Base-by-base conservation (phyloP, 1,284 basidiomycete genomes). In the Ceratobasidium theobromae region DNA sequence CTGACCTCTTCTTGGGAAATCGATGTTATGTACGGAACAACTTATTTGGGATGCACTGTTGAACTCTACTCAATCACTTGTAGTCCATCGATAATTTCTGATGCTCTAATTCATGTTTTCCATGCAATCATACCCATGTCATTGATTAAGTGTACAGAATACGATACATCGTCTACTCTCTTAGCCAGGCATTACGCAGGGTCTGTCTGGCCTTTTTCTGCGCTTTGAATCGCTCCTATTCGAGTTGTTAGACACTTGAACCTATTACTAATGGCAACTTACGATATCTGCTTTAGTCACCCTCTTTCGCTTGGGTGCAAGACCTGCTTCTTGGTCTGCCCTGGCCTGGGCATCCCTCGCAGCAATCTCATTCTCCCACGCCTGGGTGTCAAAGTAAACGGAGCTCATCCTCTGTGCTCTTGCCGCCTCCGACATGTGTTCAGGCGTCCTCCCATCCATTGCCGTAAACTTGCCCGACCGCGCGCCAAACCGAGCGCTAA, bases 251-350 rank as follows among this genome's bases (percentile, higher is more conserved):
- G 11, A 35, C 4, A 30, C 21, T 46, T 8, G 0, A n/a, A 16
- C 12, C 21, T 45, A 23, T 8, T 12, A n/a, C 9, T 2, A 53
- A n/a, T 16, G 57, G 28, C 8, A 16, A 81, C 89, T 70, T 71
- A 94, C 93, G 81, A 95, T 77, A 75, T 95, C 93, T 77, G 91
- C 91, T 82, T 93, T 95, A 30, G 85, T 85, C 4, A 88, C 86
- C 70, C 86, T 79, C 75, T 89, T 74, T 55, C 71, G 70, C 48
- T 70, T 89, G 75, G 65, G 48, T 1, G 64, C 69, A 1, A 71
- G 68, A 69, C 82, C 83, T 67, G 80, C 84, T 35, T 79, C 82
- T 25, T 79, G 82, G 67, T 82, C 85, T 65, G 81, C 81, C 68
- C 82, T 83, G 32, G 76, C 80, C 71, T 84, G 80, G 70, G 81